Base-by-base conservation (phyloP, 306 rosid species). In the Corylus avellana region DNA sequence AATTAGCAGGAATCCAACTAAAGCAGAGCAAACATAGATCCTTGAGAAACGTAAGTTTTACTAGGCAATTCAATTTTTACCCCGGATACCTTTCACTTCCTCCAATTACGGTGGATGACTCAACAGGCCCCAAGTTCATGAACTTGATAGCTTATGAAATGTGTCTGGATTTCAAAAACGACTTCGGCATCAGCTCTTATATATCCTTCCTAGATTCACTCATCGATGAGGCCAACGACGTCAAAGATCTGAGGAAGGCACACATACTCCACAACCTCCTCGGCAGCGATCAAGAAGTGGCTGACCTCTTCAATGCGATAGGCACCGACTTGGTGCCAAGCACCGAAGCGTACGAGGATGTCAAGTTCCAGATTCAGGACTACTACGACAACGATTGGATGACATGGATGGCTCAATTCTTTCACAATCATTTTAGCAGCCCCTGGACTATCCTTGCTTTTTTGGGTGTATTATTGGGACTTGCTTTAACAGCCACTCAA, bases 211-310 rank as follows among this genome's bases (percentile, higher is more conserved):
- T 90, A 1, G 87, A 78, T 70, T 78, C 85, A 0, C 87, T 90
- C 32, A 84, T 84, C 3, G 87, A 90, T 75, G 64, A 86, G 7
- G 56, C 86, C 2, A 9, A 22, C 0, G 85, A 84, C 58, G 86
- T 86, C 7, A 84, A 78, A 64, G 35, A 6, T 17, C 57, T 78
- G 8, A 75, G 84, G 51, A 49, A 59, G 1, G 61, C 81, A 10
- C 6, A 3, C 0, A 49, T 90, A 25, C 77, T 90, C 12, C 25
- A 17, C 29, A 86, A 86, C 35, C 59, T 7, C 0, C 78, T 80
- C 13, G 89, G 90, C 5, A 85, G 90, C 35, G 88, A 89, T 49
- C 29, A 83, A 35, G 86, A 83, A 3, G 88, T 85, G 76, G 82
- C 88, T 20, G 0, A 61, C 0, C 85, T 89, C 27, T 89, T 87